These are phyloP conservation scores for Galerina marginata DNA, from an alignment of 768 basidiomycete species.

Conservation along the genomic window DNA sequence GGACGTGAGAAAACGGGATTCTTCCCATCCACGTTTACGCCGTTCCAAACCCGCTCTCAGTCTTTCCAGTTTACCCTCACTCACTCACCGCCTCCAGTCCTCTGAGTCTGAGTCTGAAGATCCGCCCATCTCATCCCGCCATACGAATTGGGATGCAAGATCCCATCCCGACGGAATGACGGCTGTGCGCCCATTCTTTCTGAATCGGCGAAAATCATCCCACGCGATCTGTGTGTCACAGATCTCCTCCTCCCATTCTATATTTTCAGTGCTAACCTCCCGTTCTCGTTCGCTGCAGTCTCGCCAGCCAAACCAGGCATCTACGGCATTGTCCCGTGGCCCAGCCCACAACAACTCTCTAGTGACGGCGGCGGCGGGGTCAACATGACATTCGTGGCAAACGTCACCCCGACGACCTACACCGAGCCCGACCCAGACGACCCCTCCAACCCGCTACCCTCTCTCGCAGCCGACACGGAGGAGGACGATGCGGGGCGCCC, in stretches of 20 bases:
- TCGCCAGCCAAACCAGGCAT: conserved; percentile 32
- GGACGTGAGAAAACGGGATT: too few species aligned
- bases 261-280: too few species aligned
- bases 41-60: too few species aligned
- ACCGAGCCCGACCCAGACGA: conserved; percentile 23
- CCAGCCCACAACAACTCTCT: neutral
- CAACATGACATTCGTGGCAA: conserved; percentile 32
- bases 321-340: conserved; percentile 27
- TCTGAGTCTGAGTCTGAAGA: too few species aligned
- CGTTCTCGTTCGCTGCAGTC: conserved; percentile 14
- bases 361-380: too few species aligned
- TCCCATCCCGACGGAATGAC: conserved; percentile 10
- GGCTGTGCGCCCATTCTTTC: conserved; percentile 9
- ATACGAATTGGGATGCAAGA: too few species aligned
- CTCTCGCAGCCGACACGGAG: neutral
- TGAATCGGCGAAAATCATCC: conserved; percentile 15
- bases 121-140: too few species aligned
- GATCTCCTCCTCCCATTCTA: neutral
- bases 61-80: too few species aligned
- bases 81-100: too few species aligned
- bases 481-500: neutral
- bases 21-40: too few species aligned
- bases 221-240: conserved; percentile 13
- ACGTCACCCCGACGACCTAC: conserved; percentile 33
- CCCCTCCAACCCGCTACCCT: conserved; percentile 5